Evolutionary conservation across 139 green algal species (phyloP), one percentile per base, ranked within the genome.

Genomic region (Volvox africanus): DNA sequence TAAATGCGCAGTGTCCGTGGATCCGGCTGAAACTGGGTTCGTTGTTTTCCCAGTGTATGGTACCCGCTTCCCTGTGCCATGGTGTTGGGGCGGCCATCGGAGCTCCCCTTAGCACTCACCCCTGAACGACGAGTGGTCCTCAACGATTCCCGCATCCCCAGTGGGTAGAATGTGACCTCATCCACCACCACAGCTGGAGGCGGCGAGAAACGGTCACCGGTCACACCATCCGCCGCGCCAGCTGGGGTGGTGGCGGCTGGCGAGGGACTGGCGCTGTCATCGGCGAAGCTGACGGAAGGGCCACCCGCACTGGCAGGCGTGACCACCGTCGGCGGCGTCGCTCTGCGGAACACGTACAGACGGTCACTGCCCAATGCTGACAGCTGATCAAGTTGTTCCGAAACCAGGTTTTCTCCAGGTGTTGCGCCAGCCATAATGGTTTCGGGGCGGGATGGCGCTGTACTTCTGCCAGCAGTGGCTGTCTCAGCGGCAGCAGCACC

Each of bases 161-260:
- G 67, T 37, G 83, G 67, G 17, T 50, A 44, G 36, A 80, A 89
- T 28, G 68, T 89, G 0, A 89, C 68, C n/a, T 65, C 83, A 24
- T 89, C 83, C 13, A 89, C 67, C 18, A 65, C 28, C 62, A 88
- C 35, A 14, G 82, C 82, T 67, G 32, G 71, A 2, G 71, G 22
- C 11, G 65, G 65, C 11, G 65, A 9, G 24, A 28, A 73, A 12
- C 21, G 65, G 65, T 73, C 21, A 24, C 65, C 65, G 71, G 21
- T 44, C 30, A 14, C 55, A 55, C 24, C 55, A 17, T 61, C 44
- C 80, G 50, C 55, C 55, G 28, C 75, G 30, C 32, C 75, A 1
- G 32, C 75, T 19, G 33, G 32, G 71, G 71, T 30, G 71, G 71
- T 30, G 71, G 71, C 71, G 71, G 22, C 71, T 2, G 71, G 22